phyloP scores from a whole-genome alignment of 2,329 filamentous ascomycete species.

The Calonectria fujianensis region DNA sequence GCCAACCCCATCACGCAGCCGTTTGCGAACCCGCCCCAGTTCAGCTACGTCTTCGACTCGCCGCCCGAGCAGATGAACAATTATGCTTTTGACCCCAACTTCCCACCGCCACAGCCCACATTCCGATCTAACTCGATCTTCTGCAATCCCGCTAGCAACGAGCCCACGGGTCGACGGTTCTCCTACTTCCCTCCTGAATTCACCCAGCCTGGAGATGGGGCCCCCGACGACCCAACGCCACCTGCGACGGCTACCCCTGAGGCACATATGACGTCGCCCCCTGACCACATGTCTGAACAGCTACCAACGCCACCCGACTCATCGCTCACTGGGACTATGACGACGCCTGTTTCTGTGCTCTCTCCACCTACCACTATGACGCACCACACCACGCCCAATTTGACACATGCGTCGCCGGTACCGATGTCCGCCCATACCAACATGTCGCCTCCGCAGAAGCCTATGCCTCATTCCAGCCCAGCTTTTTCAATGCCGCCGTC shows the following conservation, averaged over 20 bases:
- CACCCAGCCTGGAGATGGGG: slow-evolving; percentile 57
- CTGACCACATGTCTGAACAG: slow-evolving; percentile 58
- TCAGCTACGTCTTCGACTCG: slow-evolving; percentile 76
- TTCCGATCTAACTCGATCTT: slow-evolving; percentile 82
- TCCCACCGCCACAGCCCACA: slow-evolving; percentile 68
- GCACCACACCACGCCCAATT: slow-evolving; percentile 56
- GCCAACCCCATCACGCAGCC: slow-evolving; percentile 58
- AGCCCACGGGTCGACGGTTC: slow-evolving; percentile 74
- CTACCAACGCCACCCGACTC: slow-evolving; percentile 68
- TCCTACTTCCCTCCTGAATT: slow-evolving; percentile 79
- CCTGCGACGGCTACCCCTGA: slow-evolving; percentile 57
- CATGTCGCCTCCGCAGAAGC: slow-evolving; percentile 59
- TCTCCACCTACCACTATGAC: slow-evolving; percentile 62
- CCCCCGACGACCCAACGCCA: slow-evolving; percentile 60
- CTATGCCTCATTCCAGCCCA: slow-evolving; percentile 51
- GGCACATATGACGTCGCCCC: slow-evolving; percentile 54
- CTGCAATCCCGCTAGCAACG: slow-evolving; percentile 73
- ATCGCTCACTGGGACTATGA: slow-evolving; percentile 56
- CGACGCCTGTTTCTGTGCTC: slow-evolving; percentile 58
- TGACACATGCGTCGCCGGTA: slow-evolving; percentile 56
- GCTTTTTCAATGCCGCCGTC: slow-evolving; percentile 65
- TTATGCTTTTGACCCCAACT: slow-evolving; percentile 66
- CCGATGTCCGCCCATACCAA: slow-evolving; percentile 53
- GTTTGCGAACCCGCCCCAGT: slow-evolving; percentile 71
- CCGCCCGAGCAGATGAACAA: slow-evolving; percentile 71